Evolutionary conservation across 331 rosid species (phyloP).

Genomic region (Quercus phellos): DNA sequence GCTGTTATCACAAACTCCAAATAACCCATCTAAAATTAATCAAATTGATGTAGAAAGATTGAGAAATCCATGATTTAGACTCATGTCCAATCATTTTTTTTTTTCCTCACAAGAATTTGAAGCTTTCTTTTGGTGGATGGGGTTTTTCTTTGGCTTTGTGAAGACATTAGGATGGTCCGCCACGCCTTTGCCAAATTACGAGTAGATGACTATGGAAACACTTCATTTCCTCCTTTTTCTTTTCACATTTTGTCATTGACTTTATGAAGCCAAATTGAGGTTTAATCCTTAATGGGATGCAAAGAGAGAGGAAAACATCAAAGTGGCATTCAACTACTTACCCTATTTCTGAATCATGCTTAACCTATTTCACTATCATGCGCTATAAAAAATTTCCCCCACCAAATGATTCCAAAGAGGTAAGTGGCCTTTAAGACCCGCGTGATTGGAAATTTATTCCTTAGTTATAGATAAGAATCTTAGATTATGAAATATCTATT

Average conservation of each 20-base stretch:
- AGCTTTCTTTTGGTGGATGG: conserved; percentile 37
- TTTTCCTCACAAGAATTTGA: conserved; percentile 14
- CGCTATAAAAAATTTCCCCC: no score
- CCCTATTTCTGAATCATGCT: conserved; percentile 4
- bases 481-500: no score
- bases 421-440: no score
- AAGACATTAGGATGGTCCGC: conserved; percentile 18
- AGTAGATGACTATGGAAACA: conserved; percentile 10
- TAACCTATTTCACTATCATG: no score
- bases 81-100: conserved; percentile 50
- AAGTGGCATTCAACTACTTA: conserved; percentile 9
- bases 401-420: no score
- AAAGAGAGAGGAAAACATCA: neutral
- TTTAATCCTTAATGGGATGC: conserved; percentile 22
- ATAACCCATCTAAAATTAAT: conserved; percentile 35
- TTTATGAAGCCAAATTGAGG: conserved; percentile 27
- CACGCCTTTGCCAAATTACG: conserved; percentile 5
- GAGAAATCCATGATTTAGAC: conserved; percentile 41
- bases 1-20: conserved; percentile 44
- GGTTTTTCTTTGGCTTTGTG: conserved; percentile 27
- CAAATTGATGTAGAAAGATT: conserved; percentile 54
- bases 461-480: no score
- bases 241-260: conserved; percentile 17
- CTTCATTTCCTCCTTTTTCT: neutral
- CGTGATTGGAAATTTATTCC: no score